phyloP scores from a whole-genome alignment of 2,329 filamentous ascomycete species.

The Talaromyces atroroseus region DNA sequence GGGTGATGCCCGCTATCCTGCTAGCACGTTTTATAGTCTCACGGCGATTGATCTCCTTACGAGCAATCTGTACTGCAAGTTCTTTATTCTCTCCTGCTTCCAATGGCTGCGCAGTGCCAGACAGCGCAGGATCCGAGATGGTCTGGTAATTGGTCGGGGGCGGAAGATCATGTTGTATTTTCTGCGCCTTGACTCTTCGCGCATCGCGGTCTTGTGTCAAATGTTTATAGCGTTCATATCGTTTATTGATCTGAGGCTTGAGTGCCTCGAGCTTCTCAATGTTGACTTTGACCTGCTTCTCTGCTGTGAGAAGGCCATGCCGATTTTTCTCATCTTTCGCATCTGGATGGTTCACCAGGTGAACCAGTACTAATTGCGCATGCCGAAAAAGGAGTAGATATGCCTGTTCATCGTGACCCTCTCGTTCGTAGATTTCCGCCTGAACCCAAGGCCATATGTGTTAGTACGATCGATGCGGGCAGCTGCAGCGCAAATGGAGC shows the following conservation, averaged over 20 bases:
- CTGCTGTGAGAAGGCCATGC: conserved; percentile 50
- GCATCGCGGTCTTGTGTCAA: conserved; percentile 44
- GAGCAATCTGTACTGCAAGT: conserved; percentile 69
- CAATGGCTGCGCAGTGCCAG: conserved; percentile 55
- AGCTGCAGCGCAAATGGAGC: neutral
- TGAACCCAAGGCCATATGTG: conserved; percentile 34
- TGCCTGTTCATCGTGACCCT: conserved; percentile 80
- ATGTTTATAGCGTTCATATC: conserved; percentile 63
- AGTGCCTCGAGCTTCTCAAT: conserved; percentile 68
- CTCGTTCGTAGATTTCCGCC: conserved; percentile 78
- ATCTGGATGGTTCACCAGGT: conserved; percentile 71
- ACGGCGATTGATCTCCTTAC: conserved; percentile 64
- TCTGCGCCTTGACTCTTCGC: conserved; percentile 26
- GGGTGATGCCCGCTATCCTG: conserved; percentile 52
- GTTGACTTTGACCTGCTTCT: conserved; percentile 58
- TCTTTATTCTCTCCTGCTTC: conserved; percentile 68
- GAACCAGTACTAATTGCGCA: conserved; percentile 73
- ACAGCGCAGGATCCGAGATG: conserved; percentile 54
- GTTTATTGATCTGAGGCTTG: conserved; percentile 69
- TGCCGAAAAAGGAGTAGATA: conserved; percentile 91
- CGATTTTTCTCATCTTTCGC: conserved; percentile 59
- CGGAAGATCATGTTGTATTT: conserved; percentile 8
- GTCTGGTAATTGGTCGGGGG: conserved; percentile 14
- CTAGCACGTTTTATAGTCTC: conserved; percentile 57
- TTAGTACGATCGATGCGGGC: neutral